Percentiles rank a stretch among this genome's conserved stretches.
phyloP scores from a whole-genome alignment of 2,329 filamentous ascomycete species.

The Neurospora sp. region DNA sequence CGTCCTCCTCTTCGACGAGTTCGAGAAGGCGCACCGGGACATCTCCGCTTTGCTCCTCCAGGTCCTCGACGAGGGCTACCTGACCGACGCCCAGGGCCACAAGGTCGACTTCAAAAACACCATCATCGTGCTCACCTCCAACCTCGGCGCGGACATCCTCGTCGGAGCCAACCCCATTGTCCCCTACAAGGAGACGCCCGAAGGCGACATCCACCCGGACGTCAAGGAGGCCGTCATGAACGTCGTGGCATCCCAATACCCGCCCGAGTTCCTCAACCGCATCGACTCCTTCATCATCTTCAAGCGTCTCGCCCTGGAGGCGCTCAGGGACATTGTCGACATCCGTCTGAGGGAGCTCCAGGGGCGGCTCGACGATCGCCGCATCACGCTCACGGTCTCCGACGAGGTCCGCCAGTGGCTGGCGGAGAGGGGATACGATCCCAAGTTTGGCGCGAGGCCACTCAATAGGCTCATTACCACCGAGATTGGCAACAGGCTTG shows the following conservation, averaged over 20 bases:
- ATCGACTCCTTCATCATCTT: constrained; percentile 97
- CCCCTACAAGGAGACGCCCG: constrained; percentile 47
- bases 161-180: constrained; percentile 62
- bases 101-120: constrained; percentile 96
- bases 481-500: constrained; percentile 79
- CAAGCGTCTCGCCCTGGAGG: constrained; percentile 68
- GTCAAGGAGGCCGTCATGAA: constrained; percentile 81
- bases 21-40: constrained; percentile 93
- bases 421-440: constrained; percentile 81
- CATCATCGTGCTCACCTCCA: constrained; percentile 91
- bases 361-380: constrained; percentile 68
- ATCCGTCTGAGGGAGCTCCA: constrained; percentile 84
- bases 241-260: constrained; percentile 63
- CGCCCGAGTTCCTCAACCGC: constrained; percentile 92
- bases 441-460: constrained; percentile 81
- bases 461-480: constrained; percentile 85
- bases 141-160: constrained; percentile 85
- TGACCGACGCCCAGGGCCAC: constrained; percentile 91
- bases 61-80: constrained; percentile 90
- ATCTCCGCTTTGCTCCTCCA: constrained; percentile 88
- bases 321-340: constrained; percentile 85
- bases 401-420: constrained; percentile 75
- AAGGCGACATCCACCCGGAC: constrained; percentile 59
- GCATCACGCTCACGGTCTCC: constrained; percentile 66
- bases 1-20: constrained; percentile 91